phyloP scores from a whole-genome alignment of 2,329 filamentous ascomycete genomes.

The Hymenotorrendiella dingleyae region DNA sequence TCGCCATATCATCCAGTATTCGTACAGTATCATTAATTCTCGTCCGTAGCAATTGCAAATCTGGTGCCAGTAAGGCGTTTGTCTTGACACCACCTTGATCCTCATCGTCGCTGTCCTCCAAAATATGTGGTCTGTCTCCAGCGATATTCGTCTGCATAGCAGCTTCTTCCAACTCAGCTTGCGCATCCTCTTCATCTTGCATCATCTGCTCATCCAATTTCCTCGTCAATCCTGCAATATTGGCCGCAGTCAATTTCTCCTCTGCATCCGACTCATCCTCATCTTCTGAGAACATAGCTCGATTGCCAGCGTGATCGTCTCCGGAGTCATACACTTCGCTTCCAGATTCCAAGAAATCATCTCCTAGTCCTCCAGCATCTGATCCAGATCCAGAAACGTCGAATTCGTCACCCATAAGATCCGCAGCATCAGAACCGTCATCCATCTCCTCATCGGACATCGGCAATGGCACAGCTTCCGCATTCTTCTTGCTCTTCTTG shows the following conservation, averaged over 20 bases:
- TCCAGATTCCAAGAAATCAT: conserved; percentile 50
- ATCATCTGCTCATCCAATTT: conserved; percentile 75
- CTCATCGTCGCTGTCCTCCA: conserved; percentile 54
- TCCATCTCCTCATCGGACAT: conserved; percentile 36
- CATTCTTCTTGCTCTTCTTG: conserved; percentile 31
- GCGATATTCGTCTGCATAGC: conserved; percentile 92
- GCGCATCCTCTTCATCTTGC: conserved; percentile 73
- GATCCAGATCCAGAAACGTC: conserved; percentile 31
- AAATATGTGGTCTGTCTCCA: conserved; percentile 63
- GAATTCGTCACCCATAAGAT: conserved; percentile 39
- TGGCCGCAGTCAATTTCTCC: conserved; percentile 88
- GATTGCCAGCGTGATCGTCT: conserved; percentile 49
- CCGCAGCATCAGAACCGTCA: conserved; percentile 42
- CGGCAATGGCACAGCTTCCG: conserved; percentile 38
- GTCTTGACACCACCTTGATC: conserved; percentile 52
- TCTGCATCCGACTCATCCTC: conserved; percentile 84
- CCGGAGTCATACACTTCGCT: conserved; percentile 41
- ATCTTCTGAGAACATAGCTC: conserved; percentile 89
- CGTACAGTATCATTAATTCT: conserved; percentile 91
- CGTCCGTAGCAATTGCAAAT: conserved; percentile 80
- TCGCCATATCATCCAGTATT: conserved; percentile 82
- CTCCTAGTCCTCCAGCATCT: conserved; percentile 37
- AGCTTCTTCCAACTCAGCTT: conserved; percentile 78
- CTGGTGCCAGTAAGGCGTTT: conserved; percentile 68
- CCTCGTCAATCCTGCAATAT: conserved; percentile 85